These are phyloP conservation scores for Cetradonia linearis DNA, from an alignment of 495 filamentous ascomycete species.

Conservation along the genomic window DNA sequence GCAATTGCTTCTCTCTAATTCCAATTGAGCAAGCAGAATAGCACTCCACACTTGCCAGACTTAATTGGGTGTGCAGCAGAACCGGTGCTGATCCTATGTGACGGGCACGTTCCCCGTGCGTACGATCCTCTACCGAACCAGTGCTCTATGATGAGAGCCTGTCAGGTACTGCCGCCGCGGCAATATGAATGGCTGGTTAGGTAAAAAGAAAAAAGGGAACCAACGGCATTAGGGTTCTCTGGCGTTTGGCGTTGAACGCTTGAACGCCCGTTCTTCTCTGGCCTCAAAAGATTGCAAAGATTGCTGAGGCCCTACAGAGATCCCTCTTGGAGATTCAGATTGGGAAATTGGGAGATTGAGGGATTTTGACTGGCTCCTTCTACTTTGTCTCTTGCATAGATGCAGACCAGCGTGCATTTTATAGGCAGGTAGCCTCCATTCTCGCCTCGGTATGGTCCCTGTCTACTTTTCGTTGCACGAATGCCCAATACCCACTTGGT, in stretches of 20 bases:
- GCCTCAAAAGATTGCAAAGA: conserved; percentile 3
- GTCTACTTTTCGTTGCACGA: background rate
- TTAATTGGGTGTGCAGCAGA: conserved; percentile 7
- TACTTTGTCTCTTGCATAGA: background rate
- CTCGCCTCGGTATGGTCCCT: background rate
- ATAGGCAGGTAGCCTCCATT: background rate
- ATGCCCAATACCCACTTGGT: background rate
- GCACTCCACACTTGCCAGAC: background rate
- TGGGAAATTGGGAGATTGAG: background rate
- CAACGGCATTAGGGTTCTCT: conserved; percentile 2
- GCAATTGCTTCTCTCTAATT: background rate
- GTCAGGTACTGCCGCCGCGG: conserved; percentile 19
- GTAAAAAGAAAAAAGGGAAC: background rate
- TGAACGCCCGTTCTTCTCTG: background rate
- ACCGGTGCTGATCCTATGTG: conserved; percentile 9
- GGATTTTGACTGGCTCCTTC: background rate
- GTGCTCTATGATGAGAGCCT: conserved; percentile 6
- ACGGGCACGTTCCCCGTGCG: conserved; percentile 12
- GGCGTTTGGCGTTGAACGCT: background rate
- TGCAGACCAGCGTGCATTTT: background rate
- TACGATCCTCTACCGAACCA: background rate
- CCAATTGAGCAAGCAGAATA: background rate
- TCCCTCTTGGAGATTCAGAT: background rate
- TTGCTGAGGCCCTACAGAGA: background rate
- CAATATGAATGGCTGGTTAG: conserved; percentile 6